Evolutionary conservation across 1,284 basidiomycete genomes (phyloP).

Genomic region (Leucoagaricus sp.): DNA sequence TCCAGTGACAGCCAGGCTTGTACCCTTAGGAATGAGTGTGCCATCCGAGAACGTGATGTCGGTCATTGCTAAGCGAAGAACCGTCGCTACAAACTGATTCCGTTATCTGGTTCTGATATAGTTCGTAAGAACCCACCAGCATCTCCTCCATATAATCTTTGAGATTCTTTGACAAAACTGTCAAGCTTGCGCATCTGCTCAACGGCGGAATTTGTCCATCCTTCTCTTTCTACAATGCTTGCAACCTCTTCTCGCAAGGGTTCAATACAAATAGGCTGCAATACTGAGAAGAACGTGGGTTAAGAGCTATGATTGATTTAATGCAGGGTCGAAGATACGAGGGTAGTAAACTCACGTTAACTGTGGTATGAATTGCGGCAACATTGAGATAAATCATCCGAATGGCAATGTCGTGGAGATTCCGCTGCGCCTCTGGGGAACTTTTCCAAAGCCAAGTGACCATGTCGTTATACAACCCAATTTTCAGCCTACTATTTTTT

Average conservation of each 20-base stretch:
- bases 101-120: not conserved
- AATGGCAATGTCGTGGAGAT: constrained; percentile 22
- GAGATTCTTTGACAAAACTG: constrained; percentile 18
- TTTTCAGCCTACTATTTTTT: not conserved
- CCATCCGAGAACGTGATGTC: constrained; percentile 19
- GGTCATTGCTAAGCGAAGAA: constrained; percentile 4
- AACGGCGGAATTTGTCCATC: constrained; percentile 15
- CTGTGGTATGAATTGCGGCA: constrained; percentile 36
- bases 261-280: constrained; percentile 14
- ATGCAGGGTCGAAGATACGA: not conserved
- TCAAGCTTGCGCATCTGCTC: constrained; percentile 23
- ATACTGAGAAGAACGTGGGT: constrained; percentile 14
- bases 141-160: constrained; percentile 6
- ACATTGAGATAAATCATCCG: constrained; percentile 36
- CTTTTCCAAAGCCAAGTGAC: constrained; percentile 38
- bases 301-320: constrained; percentile 18
- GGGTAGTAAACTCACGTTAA: constrained; percentile 22
- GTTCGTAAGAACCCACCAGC: not conserved
- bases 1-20: constrained; percentile 21
- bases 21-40: constrained; percentile 23
- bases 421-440: constrained; percentile 11
- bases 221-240: constrained; percentile 7
- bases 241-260: constrained; percentile 16
- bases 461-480: constrained; percentile 24
- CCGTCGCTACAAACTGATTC: not conserved